Conservation (phyloP, 2,329 filamentous ascomycete genomes). For the Exutisphaerella laricina region DNA sequence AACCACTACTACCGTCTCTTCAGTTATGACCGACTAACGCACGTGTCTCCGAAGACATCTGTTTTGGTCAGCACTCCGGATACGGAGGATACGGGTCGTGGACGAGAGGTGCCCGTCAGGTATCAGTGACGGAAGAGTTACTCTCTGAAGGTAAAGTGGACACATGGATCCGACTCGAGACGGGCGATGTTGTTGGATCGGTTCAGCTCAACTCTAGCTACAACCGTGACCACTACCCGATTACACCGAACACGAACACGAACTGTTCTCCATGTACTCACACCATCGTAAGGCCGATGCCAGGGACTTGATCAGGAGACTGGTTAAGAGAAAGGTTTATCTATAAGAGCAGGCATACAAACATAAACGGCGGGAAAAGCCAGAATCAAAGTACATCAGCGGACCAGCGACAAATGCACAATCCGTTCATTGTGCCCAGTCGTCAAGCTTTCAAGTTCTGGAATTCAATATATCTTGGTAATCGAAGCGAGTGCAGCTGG, state of each 20-base stretch:
- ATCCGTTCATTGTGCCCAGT: too few species aligned
- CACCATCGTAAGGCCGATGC: slow-evolving; percentile 13
- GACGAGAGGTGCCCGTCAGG: slow-evolving; percentile 29
- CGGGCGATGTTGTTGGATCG: slow-evolving; percentile 25
- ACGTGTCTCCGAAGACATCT: slow-evolving; percentile 28
- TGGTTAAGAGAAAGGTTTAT: too few species aligned
- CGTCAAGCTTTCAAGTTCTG: too few species aligned
- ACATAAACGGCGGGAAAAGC: too few species aligned
- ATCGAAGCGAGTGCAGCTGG: too few species aligned
- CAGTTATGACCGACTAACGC: too few species aligned
- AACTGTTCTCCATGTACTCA: slow-evolving; percentile 22
- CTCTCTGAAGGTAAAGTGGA: slow-evolving; percentile 20
- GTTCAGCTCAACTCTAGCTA: slow-evolving; percentile 32
- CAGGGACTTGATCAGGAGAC: slow-evolving; percentile 12
- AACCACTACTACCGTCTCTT: too few species aligned
- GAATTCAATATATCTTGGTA: too few species aligned
- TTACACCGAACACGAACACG: slow-evolving; percentile 20
- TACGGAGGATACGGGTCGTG: slow-evolving; percentile 34
- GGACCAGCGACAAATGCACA: too few species aligned
- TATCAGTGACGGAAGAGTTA: slow-evolving; percentile 24
- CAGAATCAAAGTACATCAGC: too few species aligned
- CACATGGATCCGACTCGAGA: slow-evolving; percentile 33
- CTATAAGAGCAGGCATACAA: too few species aligned
- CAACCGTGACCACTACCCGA: slow-evolving; percentile 27
- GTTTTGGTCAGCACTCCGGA: slow-evolving; percentile 30